phyloP scores from a whole-genome alignment of 306 rosid species.

The Castanea mollissima region DNA sequence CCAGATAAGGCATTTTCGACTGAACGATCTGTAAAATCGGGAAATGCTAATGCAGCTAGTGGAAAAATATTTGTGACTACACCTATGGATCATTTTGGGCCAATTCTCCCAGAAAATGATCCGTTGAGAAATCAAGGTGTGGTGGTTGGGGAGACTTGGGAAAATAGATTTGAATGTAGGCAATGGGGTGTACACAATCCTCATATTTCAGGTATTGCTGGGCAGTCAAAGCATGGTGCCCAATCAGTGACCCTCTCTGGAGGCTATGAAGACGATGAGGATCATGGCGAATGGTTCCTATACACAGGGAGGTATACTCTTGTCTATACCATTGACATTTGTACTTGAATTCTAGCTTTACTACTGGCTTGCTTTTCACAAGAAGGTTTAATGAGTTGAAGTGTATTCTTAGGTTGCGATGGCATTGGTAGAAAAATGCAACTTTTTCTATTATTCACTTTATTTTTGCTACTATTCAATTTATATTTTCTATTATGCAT shows the following conservation, averaged over 20 bases:
- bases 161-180: conserved; percentile 57
- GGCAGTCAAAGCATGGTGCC: conserved; percentile 62
- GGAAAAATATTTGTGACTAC: conserved; percentile 63
- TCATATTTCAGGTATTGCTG: conserved; percentile 76
- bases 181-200: conserved; percentile 84
- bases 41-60: conserved; percentile 59
- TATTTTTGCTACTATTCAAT: no score
- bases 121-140: conserved; percentile 56
- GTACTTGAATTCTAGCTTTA: neutral
- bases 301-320: conserved; percentile 68
- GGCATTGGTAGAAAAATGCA: accelerated
- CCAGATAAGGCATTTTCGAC: conserved; percentile 65
- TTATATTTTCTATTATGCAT: no score
- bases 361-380: neutral
- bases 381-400: neutral
- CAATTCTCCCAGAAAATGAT: conserved; percentile 51
- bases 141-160: conserved; percentile 62
- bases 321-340: neutral
- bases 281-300: conserved; percentile 88
- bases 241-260: conserved; percentile 77
- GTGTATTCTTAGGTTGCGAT: neutral
- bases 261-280: conserved; percentile 74
- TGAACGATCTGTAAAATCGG: conserved; percentile 43
- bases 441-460: accelerated
- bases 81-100: conserved; percentile 64